phyloP scores from a whole-genome alignment of 805 yeast species.

The Saccharomycopsis babjevae region DNA sequence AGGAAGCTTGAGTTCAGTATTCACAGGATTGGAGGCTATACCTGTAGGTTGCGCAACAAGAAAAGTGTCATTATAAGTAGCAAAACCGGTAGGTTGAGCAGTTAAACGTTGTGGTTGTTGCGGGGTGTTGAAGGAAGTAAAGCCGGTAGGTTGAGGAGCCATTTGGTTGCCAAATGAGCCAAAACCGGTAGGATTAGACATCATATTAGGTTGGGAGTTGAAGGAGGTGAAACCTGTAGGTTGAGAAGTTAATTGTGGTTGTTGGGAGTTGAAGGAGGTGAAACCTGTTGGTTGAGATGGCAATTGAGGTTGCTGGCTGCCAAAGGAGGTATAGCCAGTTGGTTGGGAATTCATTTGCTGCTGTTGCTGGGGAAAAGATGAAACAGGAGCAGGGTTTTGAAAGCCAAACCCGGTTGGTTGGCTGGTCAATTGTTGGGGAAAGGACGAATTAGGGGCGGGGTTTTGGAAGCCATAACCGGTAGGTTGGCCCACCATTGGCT shows the following conservation, averaged over 20 bases:
- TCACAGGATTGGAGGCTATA: constrained; percentile 36
- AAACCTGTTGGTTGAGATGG: constrained; percentile 18
- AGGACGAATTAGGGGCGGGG: not conserved
- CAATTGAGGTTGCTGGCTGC: constrained; percentile 15
- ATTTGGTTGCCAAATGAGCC: constrained; percentile 18
- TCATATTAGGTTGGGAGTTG: constrained; percentile 6
- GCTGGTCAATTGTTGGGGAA: constrained; percentile 7
- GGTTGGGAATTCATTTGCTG: not conserved
- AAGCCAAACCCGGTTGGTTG: constrained; percentile 6
- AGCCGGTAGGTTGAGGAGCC: constrained; percentile 19
- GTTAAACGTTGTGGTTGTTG: constrained; percentile 23
- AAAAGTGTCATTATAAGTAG: constrained; percentile 17
- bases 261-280: constrained; percentile 23
- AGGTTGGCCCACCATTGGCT: constrained; percentile 6
- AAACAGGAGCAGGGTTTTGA: constrained; percentile 1
- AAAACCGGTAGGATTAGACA: constrained; percentile 25
- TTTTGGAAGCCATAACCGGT: constrained; percentile 10
- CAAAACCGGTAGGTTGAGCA: constrained; percentile 25
- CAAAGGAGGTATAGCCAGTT: not conserved
- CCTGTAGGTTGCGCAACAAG: constrained; percentile 34
- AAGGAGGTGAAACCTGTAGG: constrained; percentile 24
- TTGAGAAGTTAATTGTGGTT: constrained; percentile 20
- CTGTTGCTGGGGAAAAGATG: not conserved
- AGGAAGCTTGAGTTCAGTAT: constrained; percentile 56
- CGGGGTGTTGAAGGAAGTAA: constrained; percentile 15